These are phyloP conservation scores for Mycena sanguinolenta DNA, from an alignment of 768 basidiomycete species.

Conservation along the genomic window DNA sequence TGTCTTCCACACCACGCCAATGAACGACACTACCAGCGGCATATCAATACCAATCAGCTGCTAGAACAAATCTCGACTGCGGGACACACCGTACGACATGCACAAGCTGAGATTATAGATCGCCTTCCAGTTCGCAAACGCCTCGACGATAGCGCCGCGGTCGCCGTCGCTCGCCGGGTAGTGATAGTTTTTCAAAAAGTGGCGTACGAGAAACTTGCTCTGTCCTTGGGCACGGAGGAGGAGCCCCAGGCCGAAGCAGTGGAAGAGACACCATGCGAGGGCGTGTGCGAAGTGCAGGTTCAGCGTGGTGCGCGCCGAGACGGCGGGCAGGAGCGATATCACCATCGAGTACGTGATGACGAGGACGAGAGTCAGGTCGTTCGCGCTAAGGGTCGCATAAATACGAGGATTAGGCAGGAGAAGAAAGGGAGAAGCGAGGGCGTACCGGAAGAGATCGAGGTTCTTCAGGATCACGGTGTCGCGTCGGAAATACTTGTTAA, in stretches of 20 bases:
- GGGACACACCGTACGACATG: slow-evolving; percentile 88
- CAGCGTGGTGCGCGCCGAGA: slow-evolving; percentile 65
- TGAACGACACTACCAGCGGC: slow-evolving; percentile 76
- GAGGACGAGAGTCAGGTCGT: slow-evolving; percentile 86
- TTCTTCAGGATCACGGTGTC: slow-evolving; percentile 87
- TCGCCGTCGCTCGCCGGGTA: slow-evolving; percentile 80
- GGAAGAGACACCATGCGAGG: slow-evolving; percentile 86
- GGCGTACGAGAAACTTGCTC: slow-evolving; percentile 90
- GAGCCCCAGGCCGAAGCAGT: slow-evolving; percentile 89
- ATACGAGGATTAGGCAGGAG: slow-evolving; percentile 36
- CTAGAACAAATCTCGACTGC: background rate
- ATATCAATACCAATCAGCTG: slow-evolving; percentile 7
- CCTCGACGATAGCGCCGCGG: slow-evolving; percentile 88
- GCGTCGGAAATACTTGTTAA: slow-evolving; percentile 91
- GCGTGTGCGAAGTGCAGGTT: slow-evolving; percentile 86
- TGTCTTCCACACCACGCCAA: slow-evolving; percentile 90
- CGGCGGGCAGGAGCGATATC: slow-evolving; percentile 68
- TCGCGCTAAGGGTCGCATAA: slow-evolving; percentile 65
- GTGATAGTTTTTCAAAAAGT: slow-evolving; percentile 95
- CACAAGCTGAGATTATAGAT: slow-evolving; percentile 93
- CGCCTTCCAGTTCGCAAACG: slow-evolving; percentile 95
- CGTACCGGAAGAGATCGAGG: slow-evolving; percentile 88
- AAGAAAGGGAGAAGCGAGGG: slow-evolving; percentile 23
- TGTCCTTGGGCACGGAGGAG: slow-evolving; percentile 88
- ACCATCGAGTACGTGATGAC: slow-evolving; percentile 77